Base-by-base conservation (phyloP, 495 filamentous ascomycete species). In the Xylaria longipes region DNA sequence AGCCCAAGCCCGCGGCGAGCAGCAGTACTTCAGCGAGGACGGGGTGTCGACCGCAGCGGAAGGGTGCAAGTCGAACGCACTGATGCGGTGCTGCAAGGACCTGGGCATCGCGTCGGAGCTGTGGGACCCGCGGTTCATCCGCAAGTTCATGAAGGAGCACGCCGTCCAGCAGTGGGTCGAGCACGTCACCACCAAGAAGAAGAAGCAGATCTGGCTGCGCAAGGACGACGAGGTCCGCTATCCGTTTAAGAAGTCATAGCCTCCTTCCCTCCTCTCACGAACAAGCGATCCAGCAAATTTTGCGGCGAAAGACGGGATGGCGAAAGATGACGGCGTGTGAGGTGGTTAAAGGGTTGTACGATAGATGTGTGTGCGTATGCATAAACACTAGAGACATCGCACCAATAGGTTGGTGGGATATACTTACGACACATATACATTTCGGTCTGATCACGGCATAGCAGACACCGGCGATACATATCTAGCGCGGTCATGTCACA, bases 41-140 rank as follows among this genome's bases (percentile, higher is more conserved):
- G 93, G 93, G 58, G 96, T 99, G 70, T 94, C 96, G n/a, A 98
- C 95, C 2, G 96, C 97, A 0, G 95, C 94, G 39, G 96, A 99
- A 81, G 96, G 96, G 25, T 97, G 94, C 84, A 97, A 97, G 80
- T 97, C 94, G 22, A 99, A 98, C 80, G 96, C 96, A 25, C 86
- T 99, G 67, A 93, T 97, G 86, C 92, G 96, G 31, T 97, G 94
- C 84, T 98, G 97, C 84, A 99, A 99, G 83, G 96, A 99, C 81
- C 87, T 99, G 29, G 96, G 96, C 15, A 91, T 99, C 68, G 97
- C 94, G 3, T 94, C 91, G 74, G 96, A 99, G 81, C 84, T 99
- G 50, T 99, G 96, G 96, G 96, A 99, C 83, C 96, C 96, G 61
- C 86, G 94, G 57, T 99, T 90, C 84, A 96, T 98, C 70, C 87